Percentiles rank a stretch among this genome's conserved stretches.
These are phyloP conservation scores for Paramecium bursaria DNA, from an alignment of 73 alveolate genomes.

Conservation along the genomic window DNA sequence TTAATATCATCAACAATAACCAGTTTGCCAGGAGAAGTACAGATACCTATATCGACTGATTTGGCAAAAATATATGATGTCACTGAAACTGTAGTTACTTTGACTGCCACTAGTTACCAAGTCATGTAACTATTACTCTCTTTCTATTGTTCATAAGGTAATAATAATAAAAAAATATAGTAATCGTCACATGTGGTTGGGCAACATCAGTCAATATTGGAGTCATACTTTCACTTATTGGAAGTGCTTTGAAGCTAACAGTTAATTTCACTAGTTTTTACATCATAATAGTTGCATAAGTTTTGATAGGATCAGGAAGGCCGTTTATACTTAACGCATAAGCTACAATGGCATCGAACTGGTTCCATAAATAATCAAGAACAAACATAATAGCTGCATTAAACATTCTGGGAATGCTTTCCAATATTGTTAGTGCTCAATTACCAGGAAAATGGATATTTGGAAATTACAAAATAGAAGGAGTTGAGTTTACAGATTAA, in stretches of 20 bases:
- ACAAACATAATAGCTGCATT: not conserved
- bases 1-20: conserved; percentile 2
- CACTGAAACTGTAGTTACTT: conserved; percentile 36
- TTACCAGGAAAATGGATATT: conserved; percentile 54
- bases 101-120: conserved; percentile 25
- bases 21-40: conserved; percentile 51
- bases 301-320: conserved; percentile 36
- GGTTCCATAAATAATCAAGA: conserved; percentile 57
- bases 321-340: conserved; percentile 47
- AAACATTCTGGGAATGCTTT: conserved; percentile 8
- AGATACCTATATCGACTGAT: conserved; percentile 37
- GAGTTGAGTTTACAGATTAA: not conserved
- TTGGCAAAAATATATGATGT: not conserved
- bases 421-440: conserved; percentile 20
- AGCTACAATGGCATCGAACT: conserved; percentile 41
- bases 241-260: conserved; percentile 5
- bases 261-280: conserved; percentile 45
- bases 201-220: conserved; percentile 36
- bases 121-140: conserved; percentile 47
- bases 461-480: not conserved
- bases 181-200: conserved; percentile 50
- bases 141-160: conserved; percentile 36
- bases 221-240: conserved; percentile 20
- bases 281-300: conserved; percentile 4
- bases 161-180: not conserved